phyloP scores from a whole-genome alignment of 2,329 filamentous ascomycete species.

The Fusarium annulatum region DNA sequence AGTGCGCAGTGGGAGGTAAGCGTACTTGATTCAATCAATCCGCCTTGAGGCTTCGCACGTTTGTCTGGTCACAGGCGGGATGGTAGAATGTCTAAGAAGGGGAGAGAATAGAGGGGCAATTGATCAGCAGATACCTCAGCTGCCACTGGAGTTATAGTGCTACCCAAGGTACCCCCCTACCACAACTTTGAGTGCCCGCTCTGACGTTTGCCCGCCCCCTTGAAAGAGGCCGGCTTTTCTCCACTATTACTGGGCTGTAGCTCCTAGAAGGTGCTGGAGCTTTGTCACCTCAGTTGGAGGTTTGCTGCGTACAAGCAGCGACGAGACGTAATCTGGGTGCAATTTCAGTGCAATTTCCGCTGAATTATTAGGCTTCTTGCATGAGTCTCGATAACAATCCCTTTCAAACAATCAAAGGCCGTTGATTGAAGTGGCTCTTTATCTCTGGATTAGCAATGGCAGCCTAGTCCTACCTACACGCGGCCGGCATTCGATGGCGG shows the following conservation, averaged over 20 bases:
- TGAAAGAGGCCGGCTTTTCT: conserved; percentile 21
- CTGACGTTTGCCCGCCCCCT: conserved; percentile 34
- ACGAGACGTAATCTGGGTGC: conserved; percentile 14
- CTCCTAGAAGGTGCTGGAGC: conserved; percentile 40
- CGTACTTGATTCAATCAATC: not conserved
- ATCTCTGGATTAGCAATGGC: not conserved
- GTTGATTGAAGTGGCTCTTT: not conserved
- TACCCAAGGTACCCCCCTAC: conserved; percentile 10
- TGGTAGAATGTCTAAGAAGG: conserved; percentile 56
- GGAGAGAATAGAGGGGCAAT: conserved; percentile 50
- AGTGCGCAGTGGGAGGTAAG: not conserved
- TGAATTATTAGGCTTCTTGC: not conserved
- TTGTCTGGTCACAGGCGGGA: conserved; percentile 33
- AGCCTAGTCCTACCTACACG: conserved; percentile 30
- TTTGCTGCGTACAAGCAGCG: not conserved
- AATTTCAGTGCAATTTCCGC: not conserved
- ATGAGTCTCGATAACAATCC: not conserved
- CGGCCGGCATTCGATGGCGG: conserved; percentile 37
- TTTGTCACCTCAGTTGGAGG: conserved; percentile 26
- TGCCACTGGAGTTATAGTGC: not conserved
- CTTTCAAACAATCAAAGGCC: not conserved
- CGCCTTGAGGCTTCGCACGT: conserved; percentile 35
- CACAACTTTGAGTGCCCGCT: conserved; percentile 15
- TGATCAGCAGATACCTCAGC: conserved; percentile 36
- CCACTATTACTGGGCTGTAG: conserved; percentile 40